Base-by-base conservation (phyloP, 805 yeast genomes). In the Candida adriatica region DNA sequence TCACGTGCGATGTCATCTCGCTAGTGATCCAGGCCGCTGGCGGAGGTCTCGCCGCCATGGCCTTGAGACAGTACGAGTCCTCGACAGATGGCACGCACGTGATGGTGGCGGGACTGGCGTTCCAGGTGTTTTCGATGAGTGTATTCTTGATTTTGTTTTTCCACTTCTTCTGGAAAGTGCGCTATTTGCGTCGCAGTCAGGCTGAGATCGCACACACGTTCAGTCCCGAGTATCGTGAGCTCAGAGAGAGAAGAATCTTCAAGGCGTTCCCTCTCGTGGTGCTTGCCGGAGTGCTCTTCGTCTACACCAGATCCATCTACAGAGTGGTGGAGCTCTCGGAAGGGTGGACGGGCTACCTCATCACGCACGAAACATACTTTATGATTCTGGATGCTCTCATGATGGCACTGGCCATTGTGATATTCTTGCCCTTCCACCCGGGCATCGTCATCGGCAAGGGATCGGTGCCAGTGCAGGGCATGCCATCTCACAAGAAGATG, bases 101-200 rank as follows among this genome's bases (percentile, higher is more conserved):
- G 30, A 80, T 85, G 77, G 69, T 84, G 24, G 87, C 71, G 1
- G 95, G 95, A 7, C 63, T 86, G 28, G 79, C 78, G 0, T 64
- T 79, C 49, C 95, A 86, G 56, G 87, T 84, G 7, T 55, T 68
- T 5, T 66, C 82, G 3, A 80, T 85, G 79, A 45, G 67, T 3
- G 35, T 74, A 2, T 86, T 82, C 53, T 55, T 76, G 27, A 18
- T 58, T 8, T 56, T 80, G 14, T 69, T 71, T 63, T 51, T 58
- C 26, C 59, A 61, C 30, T 73, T 81, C 53, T 45, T 68, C 22
- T 59, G 51, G 45, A 53, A 59, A 17, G 56, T 69, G 13, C 18
- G 24, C 9, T 38, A 29, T 21, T 16, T 32, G 15, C 22, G 35
- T 21, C 30, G 29, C 18, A 29, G 31, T 5, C 25, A 30, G 13